phyloP scores from a whole-genome alignment of 2,329 filamentous ascomycete species.

The Phialocephala sp. region DNA sequence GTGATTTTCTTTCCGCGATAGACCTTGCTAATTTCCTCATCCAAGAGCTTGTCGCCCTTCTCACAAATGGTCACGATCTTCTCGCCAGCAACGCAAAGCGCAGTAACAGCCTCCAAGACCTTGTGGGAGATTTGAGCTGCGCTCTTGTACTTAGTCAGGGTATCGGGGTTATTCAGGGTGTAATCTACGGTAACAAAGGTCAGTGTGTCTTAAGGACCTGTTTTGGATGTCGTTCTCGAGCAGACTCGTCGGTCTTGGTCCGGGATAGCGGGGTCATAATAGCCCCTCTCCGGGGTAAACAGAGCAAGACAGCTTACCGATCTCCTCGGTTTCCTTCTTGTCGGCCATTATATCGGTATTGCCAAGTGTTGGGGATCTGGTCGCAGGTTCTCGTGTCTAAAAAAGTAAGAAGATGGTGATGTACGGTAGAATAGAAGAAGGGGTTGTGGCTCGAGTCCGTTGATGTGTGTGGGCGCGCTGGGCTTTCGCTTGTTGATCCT shows the following conservation, averaged over 20 bases:
- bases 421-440: constrained; percentile 10
- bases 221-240: constrained; percentile 12
- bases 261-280: constrained; percentile 42
- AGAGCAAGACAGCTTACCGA: constrained; percentile 46
- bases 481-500: background rate
- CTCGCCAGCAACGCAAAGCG: constrained; percentile 78
- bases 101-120: constrained; percentile 83
- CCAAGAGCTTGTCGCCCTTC: constrained; percentile 92
- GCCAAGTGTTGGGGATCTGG: background rate
- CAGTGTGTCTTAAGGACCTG: constrained; percentile 17
- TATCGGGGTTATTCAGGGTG: constrained; percentile 88
- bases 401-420: constrained; percentile 14
- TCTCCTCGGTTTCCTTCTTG: constrained; percentile 49
- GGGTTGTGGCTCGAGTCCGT: background rate
- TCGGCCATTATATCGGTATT: constrained; percentile 46
- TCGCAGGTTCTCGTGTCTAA: background rate
- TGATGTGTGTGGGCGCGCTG: constrained; percentile 4
- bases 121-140: constrained; percentile 95
- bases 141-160: constrained; percentile 98
- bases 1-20: constrained; percentile 97
- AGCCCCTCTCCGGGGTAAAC: constrained; percentile 36
- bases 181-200: constrained; percentile 65
- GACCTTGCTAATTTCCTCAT: constrained; percentile 92
- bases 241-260: constrained; percentile 16
- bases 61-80: constrained; percentile 96